Percentiles rank a stretch among this genome's conserved stretches.
These are phyloP conservation scores for Trametes pubescens DNA, from an alignment of 1,284 basidiomycete species.

Conservation along the genomic window DNA sequence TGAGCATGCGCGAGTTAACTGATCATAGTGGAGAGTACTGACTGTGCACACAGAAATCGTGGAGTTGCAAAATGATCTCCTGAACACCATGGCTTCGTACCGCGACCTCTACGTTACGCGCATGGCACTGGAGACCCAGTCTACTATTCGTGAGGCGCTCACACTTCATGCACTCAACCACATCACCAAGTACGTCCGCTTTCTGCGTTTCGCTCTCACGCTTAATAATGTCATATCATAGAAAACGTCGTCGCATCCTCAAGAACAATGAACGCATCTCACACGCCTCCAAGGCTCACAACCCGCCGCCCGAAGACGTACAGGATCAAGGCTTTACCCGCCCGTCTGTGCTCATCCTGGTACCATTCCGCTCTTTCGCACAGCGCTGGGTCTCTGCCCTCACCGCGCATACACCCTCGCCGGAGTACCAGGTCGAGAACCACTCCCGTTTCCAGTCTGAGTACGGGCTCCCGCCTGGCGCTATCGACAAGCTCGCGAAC, in stretches of 20 bases:
- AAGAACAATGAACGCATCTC: slow-evolving; percentile 94
- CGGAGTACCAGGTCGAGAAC: slow-evolving; percentile 84
- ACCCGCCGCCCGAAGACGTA: slow-evolving; percentile 71
- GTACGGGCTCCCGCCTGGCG: slow-evolving; percentile 83
- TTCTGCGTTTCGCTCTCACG: background rate
- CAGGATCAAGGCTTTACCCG: slow-evolving; percentile 99
- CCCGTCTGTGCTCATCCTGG: slow-evolving; percentile 90
- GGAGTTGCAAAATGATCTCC: slow-evolving; percentile 68
- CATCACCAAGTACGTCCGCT: slow-evolving; percentile 73
- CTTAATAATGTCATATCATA: slow-evolving; percentile 45
- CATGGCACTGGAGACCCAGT: slow-evolving; percentile 61
- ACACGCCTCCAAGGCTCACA: slow-evolving; percentile 64
- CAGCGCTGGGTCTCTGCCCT: slow-evolving; percentile 80
- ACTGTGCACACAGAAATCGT: slow-evolving; percentile 49
- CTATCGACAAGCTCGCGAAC: slow-evolving; percentile 82
- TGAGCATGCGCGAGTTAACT: slow-evolving; percentile 40
- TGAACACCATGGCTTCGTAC: slow-evolving; percentile 71
- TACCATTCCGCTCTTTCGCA: slow-evolving; percentile 93
- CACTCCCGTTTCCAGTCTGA: slow-evolving; percentile 83
- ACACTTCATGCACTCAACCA: slow-evolving; percentile 87
- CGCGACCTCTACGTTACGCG: slow-evolving; percentile 80
- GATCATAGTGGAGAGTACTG: slow-evolving; percentile 5
- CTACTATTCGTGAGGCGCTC: slow-evolving; percentile 68
- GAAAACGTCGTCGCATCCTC: slow-evolving; percentile 91
- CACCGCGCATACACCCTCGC: slow-evolving; percentile 71